Evolutionary conservation across 768 basidiomycete species (phyloP), one percentile per base, ranked within the genome.

Genomic region (Russula vinacea): DNA sequence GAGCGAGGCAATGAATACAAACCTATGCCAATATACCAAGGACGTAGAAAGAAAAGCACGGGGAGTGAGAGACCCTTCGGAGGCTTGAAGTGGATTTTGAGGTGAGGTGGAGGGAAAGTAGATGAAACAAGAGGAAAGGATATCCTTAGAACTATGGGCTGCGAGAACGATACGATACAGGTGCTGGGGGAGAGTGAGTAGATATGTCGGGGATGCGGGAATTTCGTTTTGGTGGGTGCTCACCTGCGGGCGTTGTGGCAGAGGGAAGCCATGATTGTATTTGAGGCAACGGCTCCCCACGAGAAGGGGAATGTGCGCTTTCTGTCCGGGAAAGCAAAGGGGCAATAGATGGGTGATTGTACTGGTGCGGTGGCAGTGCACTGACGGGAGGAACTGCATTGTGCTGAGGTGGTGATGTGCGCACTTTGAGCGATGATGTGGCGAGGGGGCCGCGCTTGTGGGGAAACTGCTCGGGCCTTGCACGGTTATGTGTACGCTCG

Each of bases 391-490:
- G 45, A 77, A 80, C 11, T 78, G 73, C 66, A 79, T 79, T 17
- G 71, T 72, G 44, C 70, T 69, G 60, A n/a, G 62, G 67, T 39
- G 67, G 68, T 49, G 68, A 64, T 39, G 69, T 71, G 65, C 78
- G 79, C 68, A 69, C 68, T 83, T 80, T 45, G 80, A 78, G 67
- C 79, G 78, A 58, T 24, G 80, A 77, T 3, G 81, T 72, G 11
- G 87, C 83, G 39, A 89, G 76, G 0, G 88, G 87, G 0, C 88
- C 88, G 44, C 89, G 81, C 69, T 88, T 88, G 76, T 89, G 89
- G 5, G 89, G 89, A 73, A 90, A 90, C 69, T 89, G 89, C 67
- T 90, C 88, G 0, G 89, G 89, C 47, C 90, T 78, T 11, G 89
- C 86, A 17, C 87, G 82, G 16, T 87, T 88, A 73, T 91, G 89